Conservation (phyloP, 2,329 filamentous ascomycete genomes). For the Waltergamsia citrina region DNA sequence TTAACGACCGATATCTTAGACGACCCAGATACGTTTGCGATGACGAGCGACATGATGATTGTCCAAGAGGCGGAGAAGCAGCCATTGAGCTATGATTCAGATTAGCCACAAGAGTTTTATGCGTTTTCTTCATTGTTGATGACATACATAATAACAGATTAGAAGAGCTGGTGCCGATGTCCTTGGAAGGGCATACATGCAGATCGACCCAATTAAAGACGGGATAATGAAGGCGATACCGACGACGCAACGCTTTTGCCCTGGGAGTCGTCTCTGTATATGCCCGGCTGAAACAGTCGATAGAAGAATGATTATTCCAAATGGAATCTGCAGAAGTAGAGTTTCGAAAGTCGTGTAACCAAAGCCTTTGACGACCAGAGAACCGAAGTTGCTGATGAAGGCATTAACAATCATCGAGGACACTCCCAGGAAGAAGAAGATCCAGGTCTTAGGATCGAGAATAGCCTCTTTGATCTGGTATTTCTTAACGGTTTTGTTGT, state of each 20-base stretch:
- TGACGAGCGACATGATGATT: constrained; percentile 32
- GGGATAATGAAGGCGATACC: constrained; percentile 47
- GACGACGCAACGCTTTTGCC: constrained; percentile 41
- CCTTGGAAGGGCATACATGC: constrained; percentile 29
- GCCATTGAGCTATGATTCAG: constrained; percentile 18
- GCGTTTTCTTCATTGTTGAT: too few species aligned
- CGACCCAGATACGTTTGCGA: constrained; percentile 42
- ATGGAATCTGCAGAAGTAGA: constrained; percentile 26
- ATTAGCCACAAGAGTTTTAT: not conserved
- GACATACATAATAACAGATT: too few species aligned
- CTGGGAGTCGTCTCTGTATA: constrained; percentile 25
- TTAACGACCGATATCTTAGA: constrained; percentile 58
- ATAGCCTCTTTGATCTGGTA: constrained; percentile 47
- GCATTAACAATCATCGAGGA: constrained; percentile 47
- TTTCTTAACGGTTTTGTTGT: constrained; percentile 45
- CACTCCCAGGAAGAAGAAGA: constrained; percentile 44
- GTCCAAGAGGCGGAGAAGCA: constrained; percentile 30
- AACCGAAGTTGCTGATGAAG: constrained; percentile 49
- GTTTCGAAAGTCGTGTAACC: constrained; percentile 34
- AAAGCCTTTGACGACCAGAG: constrained; percentile 50
- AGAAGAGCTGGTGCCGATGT: too few species aligned
- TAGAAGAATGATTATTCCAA: constrained; percentile 23
- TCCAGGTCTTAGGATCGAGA: constrained; percentile 47
- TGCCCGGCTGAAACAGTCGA: constrained; percentile 30
- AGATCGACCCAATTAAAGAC: constrained; percentile 49